Evolutionary conservation across 192 early-diverging fungal species (phyloP).

Genomic region (Neocallimastix lanati): DNA sequence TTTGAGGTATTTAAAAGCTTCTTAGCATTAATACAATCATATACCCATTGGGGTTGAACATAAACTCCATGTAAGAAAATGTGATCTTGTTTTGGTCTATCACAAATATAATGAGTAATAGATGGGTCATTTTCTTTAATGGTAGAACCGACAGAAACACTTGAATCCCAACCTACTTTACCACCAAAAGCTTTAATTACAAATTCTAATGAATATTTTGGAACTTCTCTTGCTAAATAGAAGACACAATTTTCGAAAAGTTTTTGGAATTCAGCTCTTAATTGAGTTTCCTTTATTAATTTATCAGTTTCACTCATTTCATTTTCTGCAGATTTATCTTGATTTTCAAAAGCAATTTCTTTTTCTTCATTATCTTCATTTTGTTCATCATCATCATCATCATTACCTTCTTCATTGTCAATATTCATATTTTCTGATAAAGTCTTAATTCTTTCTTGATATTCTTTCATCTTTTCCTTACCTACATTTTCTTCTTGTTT

Average conservation of each 20-base stretch:
- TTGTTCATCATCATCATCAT: constrained; percentile 11
- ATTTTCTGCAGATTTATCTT: not conserved
- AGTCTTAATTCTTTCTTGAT: constrained; percentile 18
- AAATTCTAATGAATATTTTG: constrained; percentile 81
- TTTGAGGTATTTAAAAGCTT: constrained; percentile 35
- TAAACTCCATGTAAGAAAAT: constrained; percentile 37
- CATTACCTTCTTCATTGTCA: not conserved
- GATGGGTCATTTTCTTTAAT: constrained; percentile 48
- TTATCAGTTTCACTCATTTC: constrained; percentile 12
- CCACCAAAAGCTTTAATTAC: constrained; percentile 78
- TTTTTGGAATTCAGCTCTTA: constrained; percentile 13
- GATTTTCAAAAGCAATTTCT: constrained; percentile 7
- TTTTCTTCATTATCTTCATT: constrained; percentile 7
- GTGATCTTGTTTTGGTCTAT: constrained; percentile 54
- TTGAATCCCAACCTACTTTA: constrained; percentile 69
- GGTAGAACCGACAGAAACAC: constrained; percentile 58
- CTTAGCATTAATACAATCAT: constrained; percentile 77
- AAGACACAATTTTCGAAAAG: constrained; percentile 50
- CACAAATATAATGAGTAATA: constrained; percentile 77
- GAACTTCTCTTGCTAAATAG: constrained; percentile 85
- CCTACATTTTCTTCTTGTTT: not conserved
- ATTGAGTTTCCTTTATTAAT: not conserved
- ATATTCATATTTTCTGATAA: constrained; percentile 7
- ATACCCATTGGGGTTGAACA: constrained; percentile 95
- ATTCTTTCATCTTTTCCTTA: constrained; percentile 12